phyloP scores from a whole-genome alignment of 768 basidiomycete genomes.

The Russula griseocarnosa region DNA sequence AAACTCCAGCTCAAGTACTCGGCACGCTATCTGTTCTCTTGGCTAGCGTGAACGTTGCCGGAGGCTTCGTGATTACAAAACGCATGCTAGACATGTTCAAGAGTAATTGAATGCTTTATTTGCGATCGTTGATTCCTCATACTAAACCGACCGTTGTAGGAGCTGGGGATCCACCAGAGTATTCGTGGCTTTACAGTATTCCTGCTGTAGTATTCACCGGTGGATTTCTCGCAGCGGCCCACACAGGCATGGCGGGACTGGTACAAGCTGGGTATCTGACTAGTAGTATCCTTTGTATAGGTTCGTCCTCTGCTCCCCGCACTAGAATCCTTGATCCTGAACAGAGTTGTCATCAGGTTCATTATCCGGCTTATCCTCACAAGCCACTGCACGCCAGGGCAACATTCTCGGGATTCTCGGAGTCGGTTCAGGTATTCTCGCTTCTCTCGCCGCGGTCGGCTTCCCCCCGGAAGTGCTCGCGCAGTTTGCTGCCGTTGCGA shows the following conservation, averaged over 20 bases:
- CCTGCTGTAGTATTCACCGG: conserved; percentile 81
- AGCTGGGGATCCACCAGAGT: conserved; percentile 82
- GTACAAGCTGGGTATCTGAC: conserved; percentile 86
- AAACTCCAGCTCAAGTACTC: conserved; percentile 72
- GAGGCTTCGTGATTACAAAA: conserved; percentile 86
- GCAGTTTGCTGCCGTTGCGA: conserved; percentile 74
- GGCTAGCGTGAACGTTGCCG: conserved; percentile 83
- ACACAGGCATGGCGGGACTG: conserved; percentile 79
- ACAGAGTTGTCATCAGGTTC: conserved; percentile 46
- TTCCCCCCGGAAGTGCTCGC: conserved; percentile 69
- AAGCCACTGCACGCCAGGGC: conserved; percentile 81
- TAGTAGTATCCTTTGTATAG: conserved; percentile 83
- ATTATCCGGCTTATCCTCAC: conserved; percentile 72
- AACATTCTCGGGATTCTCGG: conserved; percentile 86
- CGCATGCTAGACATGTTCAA: conserved; percentile 94
- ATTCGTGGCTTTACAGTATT: conserved; percentile 75
- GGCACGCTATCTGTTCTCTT: conserved; percentile 83
- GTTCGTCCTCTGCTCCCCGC: conserved; percentile 36
- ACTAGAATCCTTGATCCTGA: not conserved
- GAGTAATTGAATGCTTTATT: conserved; percentile 45
- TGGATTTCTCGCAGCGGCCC: conserved; percentile 76
- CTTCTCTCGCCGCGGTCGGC: conserved; percentile 79
- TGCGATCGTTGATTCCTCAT: not conserved
- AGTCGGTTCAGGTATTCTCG: conserved; percentile 73
- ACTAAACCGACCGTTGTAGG: conserved; percentile 40